Percentiles rank a stretch among this genome's conserved stretches.
Conservation (phyloP, 176 grass and related monocot genomes). For the Aechmea fasciata region DNA sequence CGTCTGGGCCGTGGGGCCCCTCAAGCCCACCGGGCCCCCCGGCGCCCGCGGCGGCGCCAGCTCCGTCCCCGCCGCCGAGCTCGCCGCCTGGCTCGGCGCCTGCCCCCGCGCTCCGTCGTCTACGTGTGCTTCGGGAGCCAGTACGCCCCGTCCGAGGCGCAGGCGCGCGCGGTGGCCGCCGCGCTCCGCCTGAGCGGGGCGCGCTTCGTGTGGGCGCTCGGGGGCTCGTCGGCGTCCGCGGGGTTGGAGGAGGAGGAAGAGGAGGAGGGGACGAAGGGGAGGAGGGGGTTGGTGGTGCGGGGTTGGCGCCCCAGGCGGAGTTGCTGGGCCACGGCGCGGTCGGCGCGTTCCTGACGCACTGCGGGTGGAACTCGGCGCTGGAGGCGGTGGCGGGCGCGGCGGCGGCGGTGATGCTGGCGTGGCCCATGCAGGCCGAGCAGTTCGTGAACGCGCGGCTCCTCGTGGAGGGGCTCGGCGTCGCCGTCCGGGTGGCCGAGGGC, state of each 20-base stretch:
- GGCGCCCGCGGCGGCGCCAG: neutral
- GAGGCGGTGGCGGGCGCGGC: constrained; percentile 24
- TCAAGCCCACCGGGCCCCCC: neutral
- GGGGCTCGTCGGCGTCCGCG: neutral
- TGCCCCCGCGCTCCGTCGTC: constrained; percentile 35
- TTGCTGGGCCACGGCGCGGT: constrained; percentile 18
- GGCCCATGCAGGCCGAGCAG: constrained; percentile 35
- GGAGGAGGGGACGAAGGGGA: too few relatives aligned
- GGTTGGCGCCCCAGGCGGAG: constrained; percentile 34
- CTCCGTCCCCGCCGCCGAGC: constrained; percentile 10
- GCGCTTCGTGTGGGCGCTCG: constrained; percentile 26
- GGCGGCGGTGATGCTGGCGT: constrained; percentile 14
- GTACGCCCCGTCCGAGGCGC: constrained; percentile 20
- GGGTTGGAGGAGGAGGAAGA: constrained; percentile 18
- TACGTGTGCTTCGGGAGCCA: constrained; percentile 57
- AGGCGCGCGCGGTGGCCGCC: constrained; percentile 20
- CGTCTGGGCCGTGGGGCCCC: constrained; percentile 42
- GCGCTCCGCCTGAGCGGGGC: constrained; percentile 24
- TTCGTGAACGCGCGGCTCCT: constrained; percentile 22
- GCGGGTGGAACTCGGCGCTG: constrained; percentile 38
- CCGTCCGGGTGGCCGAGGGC: constrained; percentile 18
- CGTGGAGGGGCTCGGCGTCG: constrained; percentile 17
- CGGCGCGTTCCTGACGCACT: constrained; percentile 43
- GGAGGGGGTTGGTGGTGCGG: constrained; percentile 18
- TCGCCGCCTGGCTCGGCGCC: constrained; percentile 15